Percentiles rank a stretch among this genome's conserved stretches.
phyloP scores from a whole-genome alignment of 441 rosid genomes.

The Geranium incanum region DNA sequence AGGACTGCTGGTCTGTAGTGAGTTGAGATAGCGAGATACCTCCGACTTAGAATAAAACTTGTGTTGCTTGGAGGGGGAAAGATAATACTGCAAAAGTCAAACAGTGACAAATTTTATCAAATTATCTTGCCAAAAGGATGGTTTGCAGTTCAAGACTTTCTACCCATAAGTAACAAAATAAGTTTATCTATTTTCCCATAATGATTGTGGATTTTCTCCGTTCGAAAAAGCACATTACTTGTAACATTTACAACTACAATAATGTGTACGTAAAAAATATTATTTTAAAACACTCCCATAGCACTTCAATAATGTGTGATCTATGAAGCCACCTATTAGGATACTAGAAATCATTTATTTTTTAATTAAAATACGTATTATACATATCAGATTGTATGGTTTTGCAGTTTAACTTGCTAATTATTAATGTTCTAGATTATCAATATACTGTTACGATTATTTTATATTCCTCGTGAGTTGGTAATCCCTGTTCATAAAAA shows the following conservation, averaged over 20 bases:
- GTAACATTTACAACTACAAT: neutral
- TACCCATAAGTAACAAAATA: neutral
- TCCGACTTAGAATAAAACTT: constrained; percentile 38
- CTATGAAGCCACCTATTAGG: no score
- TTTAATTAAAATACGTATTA: no score
- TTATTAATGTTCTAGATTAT: no score
- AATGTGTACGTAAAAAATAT: neutral
- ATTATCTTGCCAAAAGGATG: neutral
- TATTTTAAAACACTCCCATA: neutral
- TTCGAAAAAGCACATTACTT: neutral
- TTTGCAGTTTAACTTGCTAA: no score
- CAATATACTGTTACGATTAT: no score
- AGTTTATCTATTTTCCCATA: neutral
- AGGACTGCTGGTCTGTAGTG: constrained; percentile 3
- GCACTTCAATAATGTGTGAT: no score
- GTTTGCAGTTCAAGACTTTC: neutral
- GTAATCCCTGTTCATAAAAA: no score
- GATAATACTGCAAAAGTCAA: constrained; percentile 43
- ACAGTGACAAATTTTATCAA: neutral
- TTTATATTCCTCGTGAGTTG: no score
- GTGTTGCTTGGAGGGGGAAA: constrained; percentile 35
- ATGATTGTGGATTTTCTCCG: neutral
- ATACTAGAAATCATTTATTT: no score
- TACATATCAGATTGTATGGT: no score
- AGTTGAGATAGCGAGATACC: constrained; percentile 34